Percentiles rank a stretch among this genome's conserved stretches.
Conservation (phyloP, 495 filamentous ascomycete genomes). For the Pyrenula aspistea region DNA sequence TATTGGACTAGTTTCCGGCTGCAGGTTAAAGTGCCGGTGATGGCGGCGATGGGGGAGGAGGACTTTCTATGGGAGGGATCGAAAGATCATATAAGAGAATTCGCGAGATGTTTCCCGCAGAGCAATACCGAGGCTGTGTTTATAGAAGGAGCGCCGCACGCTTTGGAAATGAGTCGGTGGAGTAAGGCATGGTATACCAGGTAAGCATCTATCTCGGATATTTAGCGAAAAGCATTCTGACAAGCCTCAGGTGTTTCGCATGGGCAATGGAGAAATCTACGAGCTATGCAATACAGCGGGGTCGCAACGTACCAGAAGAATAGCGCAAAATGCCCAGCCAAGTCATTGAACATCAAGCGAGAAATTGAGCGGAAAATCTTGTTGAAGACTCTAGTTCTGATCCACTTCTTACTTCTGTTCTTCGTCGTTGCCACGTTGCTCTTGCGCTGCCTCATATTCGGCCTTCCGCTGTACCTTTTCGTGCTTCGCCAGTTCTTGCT, state of each 20-base stretch:
- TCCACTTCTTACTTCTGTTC: no score
- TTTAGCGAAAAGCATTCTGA: background rate
- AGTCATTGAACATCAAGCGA: no score
- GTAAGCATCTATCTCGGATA: background rate
- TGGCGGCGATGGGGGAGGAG: conserved; percentile 10
- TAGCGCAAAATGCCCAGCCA: no score
- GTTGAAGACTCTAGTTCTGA: no score
- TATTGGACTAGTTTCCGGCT: conserved; percentile 8
- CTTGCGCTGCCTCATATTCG: background rate
- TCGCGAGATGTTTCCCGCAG: conserved; percentile 11
- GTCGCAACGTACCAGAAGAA: background rate
- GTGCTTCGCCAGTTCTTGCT: conserved; percentile 10
- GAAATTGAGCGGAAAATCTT: no score
- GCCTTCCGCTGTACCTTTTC: conserved; percentile 4
- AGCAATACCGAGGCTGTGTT: conserved; percentile 18
- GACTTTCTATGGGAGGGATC: conserved; percentile 10
- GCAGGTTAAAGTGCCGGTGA: conserved; percentile 7
- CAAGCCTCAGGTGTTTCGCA: conserved; percentile 11
- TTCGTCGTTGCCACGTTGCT: background rate
- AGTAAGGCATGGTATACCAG: conserved; percentile 22
- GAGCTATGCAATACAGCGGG: conserved; percentile 4
- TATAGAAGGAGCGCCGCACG: conserved; percentile 16
- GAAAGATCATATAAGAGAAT: conserved; percentile 8
- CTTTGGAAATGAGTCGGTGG: conserved; percentile 21
- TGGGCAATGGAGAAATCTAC: conserved; percentile 16